Evolutionary conservation across 2,329 filamentous ascomycete species (phyloP).

Genomic region (Talaromyces islandicus): DNA sequence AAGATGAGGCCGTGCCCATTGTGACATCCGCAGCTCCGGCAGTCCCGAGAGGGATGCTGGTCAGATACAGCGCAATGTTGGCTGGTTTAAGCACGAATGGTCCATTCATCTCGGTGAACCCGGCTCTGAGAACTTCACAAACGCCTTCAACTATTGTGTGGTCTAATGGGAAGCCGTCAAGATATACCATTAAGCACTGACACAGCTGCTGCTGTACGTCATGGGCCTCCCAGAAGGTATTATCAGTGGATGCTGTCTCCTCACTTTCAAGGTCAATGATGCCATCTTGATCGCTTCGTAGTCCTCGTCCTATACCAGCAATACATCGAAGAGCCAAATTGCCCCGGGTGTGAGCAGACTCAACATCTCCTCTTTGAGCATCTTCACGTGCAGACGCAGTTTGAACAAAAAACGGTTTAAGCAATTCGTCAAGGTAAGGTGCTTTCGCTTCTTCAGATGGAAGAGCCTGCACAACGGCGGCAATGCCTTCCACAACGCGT

Average conservation of each 20-base stretch:
- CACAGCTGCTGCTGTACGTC: slow-evolving; percentile 31
- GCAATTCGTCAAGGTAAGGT: slow-evolving; percentile 31
- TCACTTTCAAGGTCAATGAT: slow-evolving; percentile 27
- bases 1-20: slow-evolving; percentile 42
- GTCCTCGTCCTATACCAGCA: slow-evolving; percentile 36
- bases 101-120: slow-evolving; percentile 39
- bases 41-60: slow-evolving; percentile 32
- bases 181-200: slow-evolving; percentile 35
- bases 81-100: slow-evolving; percentile 39
- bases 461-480: slow-evolving; percentile 38
- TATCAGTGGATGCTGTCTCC: slow-evolving; percentile 22
- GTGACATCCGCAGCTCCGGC: slow-evolving; percentile 37
- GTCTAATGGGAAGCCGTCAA: slow-evolving; percentile 34
- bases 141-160: slow-evolving; percentile 38
- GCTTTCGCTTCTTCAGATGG: slow-evolving; percentile 34
- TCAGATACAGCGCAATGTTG: slow-evolving; percentile 37
- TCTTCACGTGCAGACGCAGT: slow-evolving; percentile 28
- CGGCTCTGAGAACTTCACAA: slow-evolving; percentile 41
- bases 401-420: slow-evolving; percentile 31
- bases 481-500: slow-evolving; percentile 39
- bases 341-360: slow-evolving; percentile 28
- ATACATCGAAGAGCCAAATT: slow-evolving; percentile 34
- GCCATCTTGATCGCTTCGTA: slow-evolving; percentile 31
- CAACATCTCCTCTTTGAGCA: slow-evolving; percentile 22
- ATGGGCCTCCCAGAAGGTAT: slow-evolving; percentile 34